A percentile compares a stretch with the other conserved stretches of the same genome.
These are phyloP conservation scores for Wickerhamomyces strasburgensis DNA, from an alignment of 805 yeast genomes.

Conservation along the genomic window DNA sequence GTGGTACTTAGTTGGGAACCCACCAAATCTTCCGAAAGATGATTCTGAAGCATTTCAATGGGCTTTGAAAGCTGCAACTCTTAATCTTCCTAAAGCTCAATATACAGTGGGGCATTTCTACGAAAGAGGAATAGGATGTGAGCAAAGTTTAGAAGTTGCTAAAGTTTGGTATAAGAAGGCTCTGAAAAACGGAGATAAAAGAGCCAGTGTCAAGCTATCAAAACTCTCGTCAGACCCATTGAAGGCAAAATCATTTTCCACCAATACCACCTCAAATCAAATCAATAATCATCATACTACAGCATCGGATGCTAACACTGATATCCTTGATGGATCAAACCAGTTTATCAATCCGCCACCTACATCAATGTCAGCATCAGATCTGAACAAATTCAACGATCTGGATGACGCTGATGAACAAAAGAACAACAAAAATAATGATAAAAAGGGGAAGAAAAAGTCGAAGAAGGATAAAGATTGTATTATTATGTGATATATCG, in stretches of 20 bases:
- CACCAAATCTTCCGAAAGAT: conserved; percentile 73
- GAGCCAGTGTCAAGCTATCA: conserved; percentile 38
- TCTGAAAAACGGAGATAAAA: conserved; percentile 52
- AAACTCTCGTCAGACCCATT: conserved; percentile 4
- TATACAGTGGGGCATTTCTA: conserved; percentile 77
- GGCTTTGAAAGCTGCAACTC: conserved; percentile 83
- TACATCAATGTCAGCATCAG: background rate
- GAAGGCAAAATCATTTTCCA: background rate
- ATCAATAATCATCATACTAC: background rate
- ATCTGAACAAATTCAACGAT: background rate
- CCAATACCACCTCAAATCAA: background rate
- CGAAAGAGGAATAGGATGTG: conserved; percentile 86
- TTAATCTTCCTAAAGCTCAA: conserved; percentile 77
- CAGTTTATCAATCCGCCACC: too few relatives aligned
- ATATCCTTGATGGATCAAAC: too few relatives aligned
- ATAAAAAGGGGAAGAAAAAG: conserved; percentile 6
- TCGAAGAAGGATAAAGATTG: conserved; percentile 19
- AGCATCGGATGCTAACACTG: background rate
- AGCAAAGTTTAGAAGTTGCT: conserved; percentile 49
- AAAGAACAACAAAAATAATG: conserved; percentile 4
- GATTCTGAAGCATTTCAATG: conserved; percentile 88
- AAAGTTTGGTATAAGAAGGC: conserved; percentile 74
- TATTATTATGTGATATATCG: conserved; percentile 17
- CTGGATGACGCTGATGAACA: conserved; percentile 2
- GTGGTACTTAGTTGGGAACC: conserved; percentile 92